Percentiles rank a stretch among this genome's conserved stretches.
phyloP scores from a whole-genome alignment of 345 rosid genomes.

The Populus alba region DNA sequence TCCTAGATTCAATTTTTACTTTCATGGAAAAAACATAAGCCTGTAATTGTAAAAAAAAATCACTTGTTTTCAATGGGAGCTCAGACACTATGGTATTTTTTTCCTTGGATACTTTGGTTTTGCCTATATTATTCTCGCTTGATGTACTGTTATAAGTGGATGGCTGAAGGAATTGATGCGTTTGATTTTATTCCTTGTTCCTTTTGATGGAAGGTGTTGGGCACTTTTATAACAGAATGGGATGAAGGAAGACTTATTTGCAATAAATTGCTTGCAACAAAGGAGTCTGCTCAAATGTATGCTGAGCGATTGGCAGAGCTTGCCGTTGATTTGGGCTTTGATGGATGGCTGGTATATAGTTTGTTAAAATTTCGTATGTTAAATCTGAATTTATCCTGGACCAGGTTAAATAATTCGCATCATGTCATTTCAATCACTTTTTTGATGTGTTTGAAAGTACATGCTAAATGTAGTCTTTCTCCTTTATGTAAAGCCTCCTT shows the following conservation, averaged over 20 bases:
- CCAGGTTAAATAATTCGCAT: neutral
- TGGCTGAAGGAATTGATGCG: neutral
- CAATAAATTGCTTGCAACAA: conserved; percentile 54
- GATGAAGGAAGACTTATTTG: conserved; percentile 62
- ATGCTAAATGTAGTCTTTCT: neutral
- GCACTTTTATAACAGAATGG: conserved; percentile 88
- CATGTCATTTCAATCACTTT: neutral
- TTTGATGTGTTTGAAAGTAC: neutral
- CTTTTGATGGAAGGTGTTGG: conserved; percentile 56
- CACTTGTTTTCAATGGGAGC: neutral
- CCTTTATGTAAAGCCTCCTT: neutral
- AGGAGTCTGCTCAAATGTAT: conserved; percentile 64
- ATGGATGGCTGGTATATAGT: conserved; percentile 81
- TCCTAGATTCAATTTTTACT: neutral
- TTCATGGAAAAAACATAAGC: neutral
- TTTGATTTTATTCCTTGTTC: conserved; percentile 10
- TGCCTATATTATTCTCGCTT: neutral
- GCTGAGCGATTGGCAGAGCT: conserved; percentile 76
- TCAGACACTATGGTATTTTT: neutral
- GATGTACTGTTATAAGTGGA: neutral
- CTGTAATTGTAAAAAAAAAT: neutral
- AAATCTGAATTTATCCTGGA: no score
- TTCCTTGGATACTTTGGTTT: neutral
- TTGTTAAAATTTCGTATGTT: neutral
- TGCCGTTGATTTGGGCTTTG: conserved; percentile 62